phyloP scores from a whole-genome alignment of 192 early-diverging fungal genomes.

The Dissophora globulifera region DNA sequence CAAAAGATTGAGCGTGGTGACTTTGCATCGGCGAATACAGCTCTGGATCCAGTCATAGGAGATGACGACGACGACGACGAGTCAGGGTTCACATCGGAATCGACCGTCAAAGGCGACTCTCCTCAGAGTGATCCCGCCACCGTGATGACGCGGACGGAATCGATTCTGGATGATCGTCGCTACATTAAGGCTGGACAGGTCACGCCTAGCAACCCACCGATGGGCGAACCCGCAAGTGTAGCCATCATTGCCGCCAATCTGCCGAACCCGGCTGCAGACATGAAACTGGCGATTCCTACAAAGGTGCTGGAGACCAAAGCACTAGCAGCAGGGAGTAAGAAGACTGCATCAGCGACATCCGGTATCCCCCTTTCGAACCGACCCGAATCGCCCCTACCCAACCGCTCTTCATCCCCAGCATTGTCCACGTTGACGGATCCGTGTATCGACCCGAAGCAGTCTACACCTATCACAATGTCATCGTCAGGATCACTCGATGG shows the following conservation, averaged over 20 bases:
- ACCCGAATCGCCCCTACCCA: background rate
- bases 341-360: slow-evolving; percentile 13
- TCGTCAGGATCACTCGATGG: background rate
- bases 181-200: slow-evolving; percentile 37
- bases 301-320: slow-evolving; percentile 43
- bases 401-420: slow-evolving; percentile 16
- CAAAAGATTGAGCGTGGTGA: slow-evolving; percentile 24
- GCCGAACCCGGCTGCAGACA: slow-evolving; percentile 37
- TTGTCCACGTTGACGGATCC: slow-evolving; percentile 2
- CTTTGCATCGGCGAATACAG: slow-evolving; percentile 11
- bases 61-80: slow-evolving; percentile 2
- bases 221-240: slow-evolving; percentile 36
- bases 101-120: background rate
- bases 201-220: slow-evolving; percentile 34
- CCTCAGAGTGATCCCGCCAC: background rate
- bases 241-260: slow-evolving; percentile 42
- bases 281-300: slow-evolving; percentile 36
- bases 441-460: slow-evolving; percentile 9
- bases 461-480: background rate
- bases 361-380: background rate
- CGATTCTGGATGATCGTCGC: slow-evolving; percentile 40
- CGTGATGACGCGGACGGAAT: slow-evolving; percentile 44
- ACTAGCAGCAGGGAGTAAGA: slow-evolving; percentile 24
- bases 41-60: background rate
- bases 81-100: no score